phyloP scores from a whole-genome alignment of 1,284 basidiomycete genomes.

The Amylostereum chailletii region DNA sequence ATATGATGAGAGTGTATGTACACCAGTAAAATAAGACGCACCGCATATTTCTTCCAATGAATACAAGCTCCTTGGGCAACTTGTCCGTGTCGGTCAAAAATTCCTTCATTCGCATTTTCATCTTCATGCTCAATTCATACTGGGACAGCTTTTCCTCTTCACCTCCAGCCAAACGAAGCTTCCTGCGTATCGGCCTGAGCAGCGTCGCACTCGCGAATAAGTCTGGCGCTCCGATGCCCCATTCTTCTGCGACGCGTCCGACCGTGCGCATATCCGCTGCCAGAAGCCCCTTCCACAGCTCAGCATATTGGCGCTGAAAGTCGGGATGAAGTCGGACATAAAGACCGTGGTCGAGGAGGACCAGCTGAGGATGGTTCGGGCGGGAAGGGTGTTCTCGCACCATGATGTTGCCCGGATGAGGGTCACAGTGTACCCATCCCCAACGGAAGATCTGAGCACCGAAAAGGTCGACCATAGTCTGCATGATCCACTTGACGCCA shows the following conservation, averaged over 20 bases:
- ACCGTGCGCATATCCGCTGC: slow-evolving; percentile 59
- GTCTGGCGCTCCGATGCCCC: slow-evolving; percentile 79
- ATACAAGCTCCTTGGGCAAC: slow-evolving; percentile 73
- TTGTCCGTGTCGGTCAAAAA: slow-evolving; percentile 61
- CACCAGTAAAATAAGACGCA: slow-evolving; percentile 28
- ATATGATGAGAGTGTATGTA: not conserved
- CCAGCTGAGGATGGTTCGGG: slow-evolving; percentile 63
- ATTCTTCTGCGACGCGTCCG: slow-evolving; percentile 52
- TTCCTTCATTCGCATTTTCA: slow-evolving; percentile 55
- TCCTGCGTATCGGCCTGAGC: slow-evolving; percentile 43
- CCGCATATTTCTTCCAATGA: slow-evolving; percentile 78
- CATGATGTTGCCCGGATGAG: slow-evolving; percentile 76
- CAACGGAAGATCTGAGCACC: slow-evolving; percentile 81
- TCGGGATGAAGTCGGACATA: slow-evolving; percentile 63
- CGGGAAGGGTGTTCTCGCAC: slow-evolving; percentile 64
- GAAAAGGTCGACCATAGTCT: slow-evolving; percentile 77
- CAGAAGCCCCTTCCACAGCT: slow-evolving; percentile 74
- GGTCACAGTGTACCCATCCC: slow-evolving; percentile 82
- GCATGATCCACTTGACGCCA: slow-evolving; percentile 60
- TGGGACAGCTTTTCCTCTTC: slow-evolving; percentile 30
- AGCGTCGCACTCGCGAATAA: slow-evolving; percentile 70
- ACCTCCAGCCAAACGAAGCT: slow-evolving; percentile 19
- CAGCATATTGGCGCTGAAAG: slow-evolving; percentile 69
- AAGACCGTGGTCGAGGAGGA: slow-evolving; percentile 84
- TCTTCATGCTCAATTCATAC: slow-evolving; percentile 54